Evolutionary conservation across 331 rosid species (phyloP), one percentile per base, ranked within the genome.

Genomic region (Pyrus hybrid): DNA sequence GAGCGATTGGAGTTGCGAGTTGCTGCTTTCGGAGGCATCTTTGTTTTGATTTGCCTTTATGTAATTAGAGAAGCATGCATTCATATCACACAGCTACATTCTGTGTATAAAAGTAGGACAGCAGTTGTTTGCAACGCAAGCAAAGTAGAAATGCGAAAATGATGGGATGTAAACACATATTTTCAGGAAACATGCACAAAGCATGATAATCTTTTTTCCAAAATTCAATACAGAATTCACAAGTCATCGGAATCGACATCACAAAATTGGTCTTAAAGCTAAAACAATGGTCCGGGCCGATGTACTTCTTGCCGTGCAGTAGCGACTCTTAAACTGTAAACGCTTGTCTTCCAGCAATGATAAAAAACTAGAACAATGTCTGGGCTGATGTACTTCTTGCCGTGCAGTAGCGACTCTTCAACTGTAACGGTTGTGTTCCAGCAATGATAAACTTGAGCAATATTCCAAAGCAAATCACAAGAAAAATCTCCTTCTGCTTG

Each of bases 401-500:
- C 28, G 28, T 26, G 28, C 28, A 26, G 28, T 26, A 26, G 28
- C 65, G 53, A 64, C 49, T 51, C 77, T 64, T 53, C 23, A 26
- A 7, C 77, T 66, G 28, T 6, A 56, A 80, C 63, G 29, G 73
- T 25, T 37, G 68, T 7, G 29, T 23, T 73, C 73, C 82, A 62
- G n/a, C n/a, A 49, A 12, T 69, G 67, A 82, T 30, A 57, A n/a
- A 13, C 30, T 67, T 41, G 71, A 73, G 81, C 75, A 63, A 56
- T 32, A 29, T 62, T 68, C 75, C 77, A 49, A 33, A 25, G 70
- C 68, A 80, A 76, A 53, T 87, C 82, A 95, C 69, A 95, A 85
- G 90, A 92, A 92, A 80, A 95, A 95, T 80, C 99, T 92, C 84
- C 99, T 89, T 30, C 99, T 85, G 85, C 99, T 90, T 2, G 97